Evolutionary conservation across 2,329 filamentous ascomycete species (phyloP).

Genomic region (Fusarium algeriense): DNA sequence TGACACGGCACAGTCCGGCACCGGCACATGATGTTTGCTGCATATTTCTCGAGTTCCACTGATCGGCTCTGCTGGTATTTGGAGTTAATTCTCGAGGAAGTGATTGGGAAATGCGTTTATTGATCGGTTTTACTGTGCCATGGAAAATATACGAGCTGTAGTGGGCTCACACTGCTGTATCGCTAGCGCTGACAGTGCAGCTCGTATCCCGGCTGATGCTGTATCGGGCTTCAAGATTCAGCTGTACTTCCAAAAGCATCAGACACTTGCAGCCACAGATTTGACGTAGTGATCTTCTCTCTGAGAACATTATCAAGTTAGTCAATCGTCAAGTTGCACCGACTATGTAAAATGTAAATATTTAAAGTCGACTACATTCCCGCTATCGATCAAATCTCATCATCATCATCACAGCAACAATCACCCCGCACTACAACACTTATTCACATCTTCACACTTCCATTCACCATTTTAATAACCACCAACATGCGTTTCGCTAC

Average conservation of each 20-base stretch:
- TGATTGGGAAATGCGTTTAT: background rate
- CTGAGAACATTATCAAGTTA: background rate
- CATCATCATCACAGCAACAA: background rate
- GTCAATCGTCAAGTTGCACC: background rate
- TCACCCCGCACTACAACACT: background rate
- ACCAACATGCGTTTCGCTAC: constrained; percentile 17
- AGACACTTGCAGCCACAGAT: background rate
- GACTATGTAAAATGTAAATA: background rate
- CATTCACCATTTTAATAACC: background rate
- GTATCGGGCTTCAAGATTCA: background rate
- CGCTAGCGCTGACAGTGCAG: constrained; percentile 11
- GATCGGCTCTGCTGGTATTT: background rate
- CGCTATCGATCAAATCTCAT: background rate
- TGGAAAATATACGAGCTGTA: constrained; percentile 1
- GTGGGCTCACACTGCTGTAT: background rate
- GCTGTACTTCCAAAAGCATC: background rate
- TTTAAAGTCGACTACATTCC: background rate
- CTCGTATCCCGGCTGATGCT: background rate
- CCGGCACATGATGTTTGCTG: background rate
- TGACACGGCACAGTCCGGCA: background rate
- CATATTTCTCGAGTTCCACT: background rate
- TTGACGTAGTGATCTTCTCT: background rate
- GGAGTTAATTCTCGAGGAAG: background rate
- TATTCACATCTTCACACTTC: too few relatives aligned
- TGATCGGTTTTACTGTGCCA: background rate